Conservation (phyloP, 495 filamentous ascomycete genomes). For the Platismatia glauca region DNA sequence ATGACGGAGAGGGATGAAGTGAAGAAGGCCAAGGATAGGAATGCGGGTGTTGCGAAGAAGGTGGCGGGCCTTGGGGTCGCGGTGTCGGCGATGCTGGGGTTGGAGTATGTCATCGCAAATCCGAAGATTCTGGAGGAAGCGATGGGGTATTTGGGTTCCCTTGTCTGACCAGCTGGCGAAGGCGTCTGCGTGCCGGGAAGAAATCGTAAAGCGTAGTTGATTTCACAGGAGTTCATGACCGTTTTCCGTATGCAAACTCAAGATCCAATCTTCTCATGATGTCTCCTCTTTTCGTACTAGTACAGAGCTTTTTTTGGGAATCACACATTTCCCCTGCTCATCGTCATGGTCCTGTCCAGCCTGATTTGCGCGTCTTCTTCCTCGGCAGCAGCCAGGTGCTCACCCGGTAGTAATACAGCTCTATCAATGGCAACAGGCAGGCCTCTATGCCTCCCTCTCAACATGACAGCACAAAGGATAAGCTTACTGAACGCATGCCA, state of each 20-base stretch:
- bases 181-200: not conserved
- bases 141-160: not conserved
- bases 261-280: not conserved
- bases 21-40: not conserved
- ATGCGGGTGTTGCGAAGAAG: not conserved
- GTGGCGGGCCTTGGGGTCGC: not conserved
- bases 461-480: constrained; percentile 67
- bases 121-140: not conserved
- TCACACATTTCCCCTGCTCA: constrained; percentile 6
- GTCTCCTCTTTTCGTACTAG: not conserved
- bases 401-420: constrained; percentile 63
- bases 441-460: constrained; percentile 70
- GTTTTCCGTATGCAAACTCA: not conserved
- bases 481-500: constrained; percentile 68
- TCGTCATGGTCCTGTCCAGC: constrained; percentile 29
- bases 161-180: not conserved
- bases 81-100: not conserved
- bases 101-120: not conserved
- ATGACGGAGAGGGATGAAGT: not conserved
- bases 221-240: not conserved
- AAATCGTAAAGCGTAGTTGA: not conserved
- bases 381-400: constrained; percentile 37
- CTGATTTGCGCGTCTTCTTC: constrained; percentile 51
- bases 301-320: not conserved
- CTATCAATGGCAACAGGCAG: constrained; percentile 74